Evolutionary conservation across 2,329 filamentous ascomycete genomes (phyloP).

Genomic region (Ophiostoma sp.): DNA sequence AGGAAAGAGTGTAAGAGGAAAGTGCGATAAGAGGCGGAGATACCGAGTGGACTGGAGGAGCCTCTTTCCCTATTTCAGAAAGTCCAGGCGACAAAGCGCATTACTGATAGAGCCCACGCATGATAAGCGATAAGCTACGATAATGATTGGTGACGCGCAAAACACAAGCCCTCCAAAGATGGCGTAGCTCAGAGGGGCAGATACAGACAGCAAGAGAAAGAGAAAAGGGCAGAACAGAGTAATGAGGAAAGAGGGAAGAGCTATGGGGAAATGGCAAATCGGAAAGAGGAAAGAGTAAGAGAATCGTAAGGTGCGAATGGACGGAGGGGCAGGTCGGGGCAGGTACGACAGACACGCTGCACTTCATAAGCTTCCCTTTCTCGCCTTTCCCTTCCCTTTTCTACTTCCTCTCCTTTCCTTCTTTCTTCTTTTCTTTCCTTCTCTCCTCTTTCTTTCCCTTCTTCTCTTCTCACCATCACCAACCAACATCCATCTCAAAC

Average conservation of each 20-base stretch:
- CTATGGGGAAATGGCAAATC: not conserved
- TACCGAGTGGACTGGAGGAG: not conserved
- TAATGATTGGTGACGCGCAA: conserved; percentile 11
- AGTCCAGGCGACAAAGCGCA: conserved; percentile 18
- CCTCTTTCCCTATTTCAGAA: conserved; percentile 21
- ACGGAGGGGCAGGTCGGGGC: not conserved
- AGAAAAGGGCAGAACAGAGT: not conserved
- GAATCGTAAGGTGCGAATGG: not conserved
- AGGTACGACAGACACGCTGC: conserved; percentile 4
- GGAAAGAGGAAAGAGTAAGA: not conserved
- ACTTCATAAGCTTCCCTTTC: conserved; percentile 10
- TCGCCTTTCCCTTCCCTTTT: conserved; percentile 5
- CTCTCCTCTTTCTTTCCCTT: not conserved
- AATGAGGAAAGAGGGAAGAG: not conserved
- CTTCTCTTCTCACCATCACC: conserved; percentile 3
- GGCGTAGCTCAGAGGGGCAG: conserved; percentile 11
- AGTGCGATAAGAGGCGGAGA: conserved; percentile 13
- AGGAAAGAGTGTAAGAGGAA: not conserved
- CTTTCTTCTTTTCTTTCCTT: not conserved
- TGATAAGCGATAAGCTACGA: conserved; percentile 11
- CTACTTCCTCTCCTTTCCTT: not conserved
- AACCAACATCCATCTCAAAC: conserved; percentile 3
- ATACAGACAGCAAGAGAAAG: not conserved
- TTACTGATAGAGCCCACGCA: not conserved
- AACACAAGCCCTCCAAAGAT: conserved; percentile 8